Conservation (phyloP, 106 monocot species). For the Acorus gramineus region DNA sequence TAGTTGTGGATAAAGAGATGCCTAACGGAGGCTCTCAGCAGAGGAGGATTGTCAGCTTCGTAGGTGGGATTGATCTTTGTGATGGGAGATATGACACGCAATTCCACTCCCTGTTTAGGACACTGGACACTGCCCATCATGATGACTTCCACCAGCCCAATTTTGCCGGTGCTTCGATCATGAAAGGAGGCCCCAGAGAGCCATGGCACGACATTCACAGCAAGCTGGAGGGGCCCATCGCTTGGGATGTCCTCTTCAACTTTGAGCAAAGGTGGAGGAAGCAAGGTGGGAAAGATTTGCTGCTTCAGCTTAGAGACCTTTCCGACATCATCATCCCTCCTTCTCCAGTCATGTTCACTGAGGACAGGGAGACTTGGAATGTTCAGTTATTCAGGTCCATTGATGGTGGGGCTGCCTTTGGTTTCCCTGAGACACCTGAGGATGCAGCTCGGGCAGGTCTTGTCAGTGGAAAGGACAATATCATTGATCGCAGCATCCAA, state of each 20-base stretch:
- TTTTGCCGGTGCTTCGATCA: conserved; percentile 29
- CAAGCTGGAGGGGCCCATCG: conserved; percentile 47
- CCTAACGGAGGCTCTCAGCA: conserved; percentile 19
- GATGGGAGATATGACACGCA: conserved; percentile 69
- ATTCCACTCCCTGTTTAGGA: conserved; percentile 56
- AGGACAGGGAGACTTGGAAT: conserved; percentile 56
- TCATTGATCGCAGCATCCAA: conserved; percentile 63
- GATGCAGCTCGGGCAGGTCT: conserved; percentile 50
- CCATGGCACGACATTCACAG: conserved; percentile 75
- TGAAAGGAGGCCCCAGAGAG: conserved; percentile 60
- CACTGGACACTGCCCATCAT: conserved; percentile 42
- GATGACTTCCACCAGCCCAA: conserved; percentile 74
- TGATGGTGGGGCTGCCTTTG: conserved; percentile 56
- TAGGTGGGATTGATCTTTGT: conserved; percentile 67
- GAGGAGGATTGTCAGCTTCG: conserved; percentile 57
- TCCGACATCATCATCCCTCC: conserved; percentile 35
- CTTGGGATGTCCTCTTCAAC: conserved; percentile 63
- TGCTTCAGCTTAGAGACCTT: conserved; percentile 35
- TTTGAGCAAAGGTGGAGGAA: conserved; percentile 71
- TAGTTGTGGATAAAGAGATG: conserved; percentile 54
- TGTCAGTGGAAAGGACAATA: conserved; percentile 48
- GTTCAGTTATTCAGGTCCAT: conserved; percentile 69
- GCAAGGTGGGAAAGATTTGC: conserved; percentile 48
- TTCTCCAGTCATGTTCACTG: conserved; percentile 32
- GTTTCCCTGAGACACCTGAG: conserved; percentile 53